Evolutionary conservation across 1,284 basidiomycete genomes (phyloP), one percentile per base, ranked within the genome.

Genomic region (Trichosporon coremiiforme): DNA sequence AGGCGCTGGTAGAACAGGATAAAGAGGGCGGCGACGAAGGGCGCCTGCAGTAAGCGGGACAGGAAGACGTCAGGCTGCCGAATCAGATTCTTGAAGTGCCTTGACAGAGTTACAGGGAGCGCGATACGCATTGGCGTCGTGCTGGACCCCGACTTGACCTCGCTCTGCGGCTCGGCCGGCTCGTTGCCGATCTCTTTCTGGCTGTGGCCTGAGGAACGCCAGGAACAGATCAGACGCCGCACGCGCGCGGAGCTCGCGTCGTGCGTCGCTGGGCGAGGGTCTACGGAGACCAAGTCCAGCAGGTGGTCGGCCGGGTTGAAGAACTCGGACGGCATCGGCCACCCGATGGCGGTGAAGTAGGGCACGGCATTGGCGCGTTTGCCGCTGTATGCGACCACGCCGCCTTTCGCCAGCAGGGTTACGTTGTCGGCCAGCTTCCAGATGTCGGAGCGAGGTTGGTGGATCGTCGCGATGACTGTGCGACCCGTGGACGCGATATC

Each of bases 371-470:
- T 76, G 7, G 80, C 75, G 13, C 77, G 69, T 71, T 75, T 66
- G 9, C 76, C 73, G 65, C 74, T 66, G 79, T 78, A 75, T 71
- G 84, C 85, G 17, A 85, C 80, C 0, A 80, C 75, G 2, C 87
- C 86, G 12, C 86, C 86, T 71, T 86, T 87, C 13, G 85, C 86
- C 1, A 87, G 80, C 0, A 88, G 79, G 0, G 86, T 80, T 45
- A 87, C 79, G 68, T 87, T 85, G 71, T 87, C 86, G 65, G 85
- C 82, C 25, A 84, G 78, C 68, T 80, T 79, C 78, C 80, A 79
- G 47, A 88, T 87, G 66, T 87, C 86, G 31, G 83, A 85, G 17
- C 86, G 85, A 13, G 86, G 86, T 74, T 88, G 87, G 73, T 87
- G 87, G n/a, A 87, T 84, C 0, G 86, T 85, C 2, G 85, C 85